A percentile compares a stretch with the other conserved stretches of the same genome.
Evolutionary conservation across 176 grass and related monocot species (phyloP).

Genomic region (Triticum timopheevii): DNA sequence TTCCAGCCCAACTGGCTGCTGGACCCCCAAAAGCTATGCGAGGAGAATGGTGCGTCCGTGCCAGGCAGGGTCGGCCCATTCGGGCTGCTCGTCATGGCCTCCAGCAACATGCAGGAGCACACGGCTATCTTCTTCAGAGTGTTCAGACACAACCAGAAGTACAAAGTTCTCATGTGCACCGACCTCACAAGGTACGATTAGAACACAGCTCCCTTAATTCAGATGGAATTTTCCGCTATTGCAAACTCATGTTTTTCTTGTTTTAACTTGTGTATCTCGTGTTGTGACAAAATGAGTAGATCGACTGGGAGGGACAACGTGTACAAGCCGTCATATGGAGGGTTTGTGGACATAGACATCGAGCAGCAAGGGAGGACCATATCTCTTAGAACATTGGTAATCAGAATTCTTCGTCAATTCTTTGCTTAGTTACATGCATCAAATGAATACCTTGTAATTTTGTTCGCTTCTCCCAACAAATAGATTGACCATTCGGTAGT

Average conservation of each 20-base stretch:
- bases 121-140: constrained; percentile 72
- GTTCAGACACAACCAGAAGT: constrained; percentile 28
- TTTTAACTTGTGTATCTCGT: background rate
- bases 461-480: background rate
- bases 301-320: constrained; percentile 39
- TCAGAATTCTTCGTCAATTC: background rate
- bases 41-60: constrained; percentile 35
- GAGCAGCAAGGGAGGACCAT: constrained; percentile 37
- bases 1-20: constrained; percentile 44
- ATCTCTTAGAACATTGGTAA: constrained; percentile 72
- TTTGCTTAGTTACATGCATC: background rate
- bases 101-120: constrained; percentile 46
- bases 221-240: background rate
- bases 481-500: constrained; percentile 80
- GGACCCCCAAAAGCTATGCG: constrained; percentile 65
- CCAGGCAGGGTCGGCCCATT: background rate
- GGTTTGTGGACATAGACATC: constrained; percentile 45
- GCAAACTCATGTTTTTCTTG: background rate
- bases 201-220: too few relatives aligned
- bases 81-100: constrained; percentile 47
- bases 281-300: background rate
- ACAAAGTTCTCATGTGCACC: constrained; percentile 52
- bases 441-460: too few relatives aligned
- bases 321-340: constrained; percentile 63
- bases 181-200: constrained; percentile 19